Base-by-base conservation (phyloP, 345 rosid genomes). In the Citrus trifoliata region DNA sequence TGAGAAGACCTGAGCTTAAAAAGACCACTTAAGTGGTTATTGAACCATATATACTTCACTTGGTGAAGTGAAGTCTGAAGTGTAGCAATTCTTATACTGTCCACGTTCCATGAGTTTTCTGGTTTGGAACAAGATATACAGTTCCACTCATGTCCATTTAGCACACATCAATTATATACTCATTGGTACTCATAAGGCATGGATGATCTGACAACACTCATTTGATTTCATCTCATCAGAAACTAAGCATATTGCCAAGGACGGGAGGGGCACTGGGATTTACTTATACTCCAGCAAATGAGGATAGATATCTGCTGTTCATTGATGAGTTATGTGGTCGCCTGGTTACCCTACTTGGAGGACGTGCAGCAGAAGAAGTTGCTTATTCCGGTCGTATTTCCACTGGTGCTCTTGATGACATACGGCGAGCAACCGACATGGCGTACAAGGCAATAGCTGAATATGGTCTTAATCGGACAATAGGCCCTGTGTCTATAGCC, bases 371-470 rank as follows among this genome's bases (percentile, higher is more conserved):
- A 46, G 98, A 97, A 89, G 94, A 94, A 81, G 85, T 94, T 78
- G 88, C 90, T 2, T 97, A 94, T 83, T 90, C 98, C 7, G 98
- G 99, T 48, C 93, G 97, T 77, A 85, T 94, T 79, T 90, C 97
- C 66, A 97, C 98, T 1, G 98, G 98, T 74, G 97, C 99, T 33
- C 88, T 97, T 79, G 99, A 97, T 80, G 99, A 97, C 85, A 97
- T 97, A 68, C 84, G 97, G 71, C 85, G 98, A 59, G 98, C 99
- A 22, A 94, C 99, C 61, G 98, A 93, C 79, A 84, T 97, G 89
- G 99, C 99, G 30, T 97, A 93, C 84, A 97, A 97, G 83, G 98
- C 95, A 77, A 87, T 94, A 73, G 98, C 98, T 74, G 98, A 94
- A 89, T 97, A 97, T 85, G 98, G 98, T 79, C 99, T 97, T 79